Evolutionary conservation across 257 asterid species (phyloP), one percentile per base, ranked within the genome.

Genomic region (Petunia secreta): DNA sequence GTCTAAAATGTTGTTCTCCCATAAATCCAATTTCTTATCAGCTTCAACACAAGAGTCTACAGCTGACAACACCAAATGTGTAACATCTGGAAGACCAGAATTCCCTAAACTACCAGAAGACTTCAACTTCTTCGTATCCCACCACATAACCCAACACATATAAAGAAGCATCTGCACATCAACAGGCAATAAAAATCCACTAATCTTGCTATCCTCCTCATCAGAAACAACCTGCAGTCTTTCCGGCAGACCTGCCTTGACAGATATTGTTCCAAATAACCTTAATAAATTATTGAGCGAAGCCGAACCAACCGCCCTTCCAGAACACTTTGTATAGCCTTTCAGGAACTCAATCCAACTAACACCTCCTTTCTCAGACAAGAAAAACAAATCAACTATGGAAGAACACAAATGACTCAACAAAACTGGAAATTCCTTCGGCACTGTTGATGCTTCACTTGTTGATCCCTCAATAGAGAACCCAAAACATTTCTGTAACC

Each of bases 281-380:
- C 88, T 81, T 75, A 91, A 85, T 63, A 94, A 82, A 86, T 87
- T 84, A 79, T 83, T 89, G 15, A 93, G 84, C 16, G 86, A 91
- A 41, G 91, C 66, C 11, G 99, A 94, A 83, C 96, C 87, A 80
- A 78, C 88, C 4, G 85, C 78, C 81, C 97, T 89, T 34, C 92
- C 88, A 40, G 98, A 96, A 82, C 96, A 90, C 58, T 89, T 90
- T 5, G 88, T 88, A 84, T 89, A 92, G 15, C 98, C 98, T 84
- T 81, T 89, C 88, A 94, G 81, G 90, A 94, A 96, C 87, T 96
- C 97, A 60, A 91, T 52, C 96, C 96, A 88, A 85, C 62, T 89
- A 55, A 92, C 87, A 76, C 92, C 97, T 79, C 90, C 85, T 79
- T 95, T 88, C 77, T 84, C 96, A 46, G 87, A 71, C 69, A 84